Evolutionary conservation across 257 asterid genomes (phyloP).

Genomic region (Datura wrightii): DNA sequence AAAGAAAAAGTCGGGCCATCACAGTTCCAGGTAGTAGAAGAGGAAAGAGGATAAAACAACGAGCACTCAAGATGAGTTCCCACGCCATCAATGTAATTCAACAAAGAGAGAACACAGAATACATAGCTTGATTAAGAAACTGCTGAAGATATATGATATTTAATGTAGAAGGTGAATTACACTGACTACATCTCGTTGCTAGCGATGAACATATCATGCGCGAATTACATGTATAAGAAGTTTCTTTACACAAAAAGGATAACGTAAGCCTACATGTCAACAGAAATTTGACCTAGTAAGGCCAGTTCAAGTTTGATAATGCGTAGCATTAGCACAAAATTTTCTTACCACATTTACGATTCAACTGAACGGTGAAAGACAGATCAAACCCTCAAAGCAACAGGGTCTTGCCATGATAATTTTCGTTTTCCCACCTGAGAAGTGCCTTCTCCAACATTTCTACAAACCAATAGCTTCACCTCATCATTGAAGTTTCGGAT

Average conservation of each 20-base stretch:
- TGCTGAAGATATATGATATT: neutral
- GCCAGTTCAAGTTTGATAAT: neutral
- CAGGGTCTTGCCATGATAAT: slow-evolving; percentile 92
- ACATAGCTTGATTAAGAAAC: neutral
- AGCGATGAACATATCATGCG: neutral
- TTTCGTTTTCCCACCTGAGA: slow-evolving; percentile 73
- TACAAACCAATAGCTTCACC: slow-evolving; percentile 64
- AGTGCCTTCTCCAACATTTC: slow-evolving; percentile 74
- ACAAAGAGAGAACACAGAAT: neutral
- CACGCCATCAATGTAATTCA: neutral
- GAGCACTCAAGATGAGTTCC: neutral
- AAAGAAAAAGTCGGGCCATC: neutral
- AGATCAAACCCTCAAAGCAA: slow-evolving; percentile 77
- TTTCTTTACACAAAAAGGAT: neutral
- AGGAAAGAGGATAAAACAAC: neutral
- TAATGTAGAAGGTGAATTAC: neutral
- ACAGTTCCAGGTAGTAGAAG: neutral
- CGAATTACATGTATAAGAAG: neutral
- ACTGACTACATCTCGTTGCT: neutral
- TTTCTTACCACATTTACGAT: slow-evolving; percentile 2
- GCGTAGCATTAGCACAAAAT: neutral
- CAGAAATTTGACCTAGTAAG: neutral
- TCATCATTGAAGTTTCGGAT: slow-evolving; percentile 59
- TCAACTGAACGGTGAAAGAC: neutral
- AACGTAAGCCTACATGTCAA: slow-evolving; percentile 7